Conservation (phyloP, 306 rosid genomes). For the Rosa persica region DNA sequence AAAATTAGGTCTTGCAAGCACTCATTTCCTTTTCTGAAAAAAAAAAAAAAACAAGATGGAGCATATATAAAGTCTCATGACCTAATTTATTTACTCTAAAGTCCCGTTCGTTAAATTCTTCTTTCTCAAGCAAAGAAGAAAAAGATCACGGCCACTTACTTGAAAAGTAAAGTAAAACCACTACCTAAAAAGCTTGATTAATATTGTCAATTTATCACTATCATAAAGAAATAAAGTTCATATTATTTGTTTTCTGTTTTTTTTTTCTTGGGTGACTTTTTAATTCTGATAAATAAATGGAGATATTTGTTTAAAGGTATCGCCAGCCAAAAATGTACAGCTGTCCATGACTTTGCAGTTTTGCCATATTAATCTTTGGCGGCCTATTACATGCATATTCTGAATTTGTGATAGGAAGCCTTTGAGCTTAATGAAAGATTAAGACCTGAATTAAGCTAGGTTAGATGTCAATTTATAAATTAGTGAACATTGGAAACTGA, state of each 20-base stretch:
- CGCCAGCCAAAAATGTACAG: background rate
- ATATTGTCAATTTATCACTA: background rate
- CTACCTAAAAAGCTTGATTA: background rate
- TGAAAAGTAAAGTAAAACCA: background rate
- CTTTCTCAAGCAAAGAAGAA: background rate
- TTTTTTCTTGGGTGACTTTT: background rate
- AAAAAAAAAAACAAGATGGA: background rate
- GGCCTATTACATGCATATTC: background rate
- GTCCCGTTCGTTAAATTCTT: background rate
- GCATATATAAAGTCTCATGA: background rate
- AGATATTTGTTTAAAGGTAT: background rate
- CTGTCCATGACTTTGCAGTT: background rate
- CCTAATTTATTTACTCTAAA: background rate
- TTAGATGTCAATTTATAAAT: background rate
- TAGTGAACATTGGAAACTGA: no score
- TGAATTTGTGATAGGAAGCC: background rate
- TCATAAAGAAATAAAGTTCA: no score
- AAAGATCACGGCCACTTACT: background rate
- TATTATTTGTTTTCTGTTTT: background rate
- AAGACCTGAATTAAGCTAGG: no score
- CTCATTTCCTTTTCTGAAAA: background rate
- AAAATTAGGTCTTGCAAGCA: background rate
- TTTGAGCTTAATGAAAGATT: background rate
- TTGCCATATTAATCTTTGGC: background rate
- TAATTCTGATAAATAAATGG: background rate